Conservation (phyloP, 305 asterid species). For the Solanum aculeatissimum region DNA sequence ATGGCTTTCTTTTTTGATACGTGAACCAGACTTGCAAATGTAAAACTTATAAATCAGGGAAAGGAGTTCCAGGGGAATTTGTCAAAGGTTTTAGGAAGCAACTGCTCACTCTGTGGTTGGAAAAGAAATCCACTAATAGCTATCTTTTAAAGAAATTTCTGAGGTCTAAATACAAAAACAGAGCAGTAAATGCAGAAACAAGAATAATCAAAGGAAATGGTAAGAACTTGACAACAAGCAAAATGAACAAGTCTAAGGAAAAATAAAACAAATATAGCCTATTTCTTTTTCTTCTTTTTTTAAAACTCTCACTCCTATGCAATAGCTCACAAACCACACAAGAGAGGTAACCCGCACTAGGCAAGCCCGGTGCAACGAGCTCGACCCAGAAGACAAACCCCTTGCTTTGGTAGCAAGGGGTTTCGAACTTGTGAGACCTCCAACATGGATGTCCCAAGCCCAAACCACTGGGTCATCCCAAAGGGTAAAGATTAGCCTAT, state of each 20-base stretch:
- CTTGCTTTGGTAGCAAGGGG: no score
- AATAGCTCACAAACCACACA: no score
- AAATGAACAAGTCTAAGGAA: not conserved
- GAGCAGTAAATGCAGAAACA: not conserved
- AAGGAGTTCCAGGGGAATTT: not conserved
- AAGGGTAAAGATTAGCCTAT: no score
- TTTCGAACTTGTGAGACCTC: no score
- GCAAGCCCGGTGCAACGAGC: no score
- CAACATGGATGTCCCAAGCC: no score
- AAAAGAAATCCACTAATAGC: not conserved
- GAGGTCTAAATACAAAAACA: not conserved
- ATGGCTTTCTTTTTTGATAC: not conserved
- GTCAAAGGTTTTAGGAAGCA: not conserved
- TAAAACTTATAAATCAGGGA: not conserved
- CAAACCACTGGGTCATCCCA: no score
- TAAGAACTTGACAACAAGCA: not conserved
- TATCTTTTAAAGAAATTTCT: not conserved
- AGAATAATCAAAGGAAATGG: not conserved
- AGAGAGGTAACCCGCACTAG: no score
- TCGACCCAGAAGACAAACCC: no score
- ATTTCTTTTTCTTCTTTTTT: not conserved
- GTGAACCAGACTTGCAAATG: not conserved
- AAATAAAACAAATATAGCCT: not conserved
- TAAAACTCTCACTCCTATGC: no score
- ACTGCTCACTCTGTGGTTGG: not conserved